A percentile compares a stretch with the other conserved stretches of the same genome.
Conservation (phyloP, 345 rosid genomes). For the Eucalyptus cloeziana region DNA sequence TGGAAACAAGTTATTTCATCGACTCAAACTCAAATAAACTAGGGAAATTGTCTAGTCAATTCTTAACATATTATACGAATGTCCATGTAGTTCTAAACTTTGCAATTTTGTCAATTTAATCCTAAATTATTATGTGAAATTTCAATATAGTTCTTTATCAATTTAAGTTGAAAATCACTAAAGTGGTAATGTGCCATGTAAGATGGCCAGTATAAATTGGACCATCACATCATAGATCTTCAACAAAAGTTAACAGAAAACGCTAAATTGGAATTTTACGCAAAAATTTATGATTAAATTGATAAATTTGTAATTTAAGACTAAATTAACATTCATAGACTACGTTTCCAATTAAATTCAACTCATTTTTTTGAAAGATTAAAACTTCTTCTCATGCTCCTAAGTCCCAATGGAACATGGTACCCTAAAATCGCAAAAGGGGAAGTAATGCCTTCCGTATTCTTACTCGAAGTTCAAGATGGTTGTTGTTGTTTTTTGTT, state of each 20-base stretch:
- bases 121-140: not conserved
- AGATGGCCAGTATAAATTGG: not conserved
- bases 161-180: not conserved
- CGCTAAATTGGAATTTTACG: too few relatives aligned
- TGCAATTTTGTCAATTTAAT: too few relatives aligned
- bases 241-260: not conserved
- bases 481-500: too few relatives aligned
- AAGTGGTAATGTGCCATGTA: too few relatives aligned
- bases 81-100: not conserved
- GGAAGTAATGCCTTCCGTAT: not conserved
- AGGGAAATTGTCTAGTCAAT: not conserved
- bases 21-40: not conserved
- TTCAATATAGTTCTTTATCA: not conserved
- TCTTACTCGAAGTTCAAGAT: not conserved
- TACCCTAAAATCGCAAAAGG: not conserved
- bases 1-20: not conserved
- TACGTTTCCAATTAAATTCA: not conserved
- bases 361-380: not conserved
- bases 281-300: too few relatives aligned
- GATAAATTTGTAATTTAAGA: not conserved
- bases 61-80: too few relatives aligned
- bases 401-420: not conserved
- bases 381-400: not conserved
- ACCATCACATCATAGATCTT: not conserved
- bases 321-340: too few relatives aligned